These are phyloP conservation scores for Boletus subparvulus DNA, from an alignment of 768 basidiomycete genomes.

Conservation along the genomic window DNA sequence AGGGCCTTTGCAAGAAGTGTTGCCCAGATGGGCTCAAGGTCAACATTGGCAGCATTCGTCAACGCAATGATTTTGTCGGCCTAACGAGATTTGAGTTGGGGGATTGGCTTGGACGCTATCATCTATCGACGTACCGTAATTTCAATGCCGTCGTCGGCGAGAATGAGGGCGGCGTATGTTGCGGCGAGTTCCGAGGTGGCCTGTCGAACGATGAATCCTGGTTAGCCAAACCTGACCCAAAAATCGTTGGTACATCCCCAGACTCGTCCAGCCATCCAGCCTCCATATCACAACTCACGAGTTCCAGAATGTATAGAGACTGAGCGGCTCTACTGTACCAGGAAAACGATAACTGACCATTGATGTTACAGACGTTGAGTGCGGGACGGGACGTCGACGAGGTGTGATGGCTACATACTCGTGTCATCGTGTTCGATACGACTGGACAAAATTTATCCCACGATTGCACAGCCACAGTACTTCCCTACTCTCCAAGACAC, in stretches of 20 bases:
- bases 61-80: constrained; percentile 90
- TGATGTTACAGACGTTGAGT: constrained; percentile 8
- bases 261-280: constrained; percentile 20
- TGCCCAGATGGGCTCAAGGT: constrained; percentile 97
- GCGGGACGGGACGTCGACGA: constrained; percentile 14
- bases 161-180: constrained; percentile 96
- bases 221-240: constrained; percentile 15
- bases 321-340: background rate
- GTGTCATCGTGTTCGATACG: background rate
- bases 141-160: constrained; percentile 95
- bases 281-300: background rate
- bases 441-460: constrained; percentile 8
- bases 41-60: constrained; percentile 78
- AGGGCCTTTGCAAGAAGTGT: constrained; percentile 95
- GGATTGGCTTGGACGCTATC: background rate
- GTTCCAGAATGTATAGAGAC: background rate
- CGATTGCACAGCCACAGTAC: constrained; percentile 14
- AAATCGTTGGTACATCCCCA: constrained; percentile 8
- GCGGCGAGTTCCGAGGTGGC: constrained; percentile 80
- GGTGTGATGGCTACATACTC: constrained; percentile 1
- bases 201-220: constrained; percentile 23
- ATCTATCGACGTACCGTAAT: constrained; percentile 74
- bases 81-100: constrained; percentile 39
- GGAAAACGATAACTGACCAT: constrained; percentile 25
- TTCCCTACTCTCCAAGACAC: background rate